These are phyloP conservation scores for Annona cherimola DNA, from an alignment of 164 flowering plant species.

Conservation along the genomic window DNA sequence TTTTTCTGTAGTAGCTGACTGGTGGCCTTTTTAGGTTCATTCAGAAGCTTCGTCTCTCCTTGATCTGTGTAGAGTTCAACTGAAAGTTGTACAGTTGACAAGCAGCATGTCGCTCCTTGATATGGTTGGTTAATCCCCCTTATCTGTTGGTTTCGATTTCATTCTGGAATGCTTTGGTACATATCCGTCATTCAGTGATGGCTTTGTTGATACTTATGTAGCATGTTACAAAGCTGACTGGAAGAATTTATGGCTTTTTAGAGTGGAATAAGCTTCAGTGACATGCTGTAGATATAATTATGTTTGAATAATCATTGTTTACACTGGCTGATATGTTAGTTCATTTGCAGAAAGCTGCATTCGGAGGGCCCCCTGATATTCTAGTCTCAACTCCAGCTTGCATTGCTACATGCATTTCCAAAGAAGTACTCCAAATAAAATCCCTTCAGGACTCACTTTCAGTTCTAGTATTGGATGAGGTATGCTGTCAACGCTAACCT, in stretches of 20 bases:
- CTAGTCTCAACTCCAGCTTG: slow-evolving; percentile 84
- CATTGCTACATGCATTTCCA: slow-evolving; percentile 60
- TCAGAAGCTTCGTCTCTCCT: slow-evolving; percentile 52
- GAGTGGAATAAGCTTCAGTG: background rate
- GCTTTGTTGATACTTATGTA: background rate
- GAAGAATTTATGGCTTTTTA: background rate
- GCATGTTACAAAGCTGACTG: background rate
- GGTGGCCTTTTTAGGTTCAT: slow-evolving; percentile 47
- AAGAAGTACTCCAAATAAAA: slow-evolving; percentile 44
- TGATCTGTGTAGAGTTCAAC: slow-evolving; percentile 74
- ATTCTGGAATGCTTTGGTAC: background rate
- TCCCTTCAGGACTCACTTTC: slow-evolving; percentile 63
- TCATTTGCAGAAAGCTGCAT: slow-evolving; percentile 48
- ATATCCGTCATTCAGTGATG: background rate
- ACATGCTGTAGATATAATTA: background rate
- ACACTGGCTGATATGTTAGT: slow-evolving; percentile 8
- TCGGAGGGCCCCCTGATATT: slow-evolving; percentile 82
- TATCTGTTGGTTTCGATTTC: background rate
- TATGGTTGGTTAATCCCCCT: slow-evolving; percentile 50
- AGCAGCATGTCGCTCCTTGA: slow-evolving; percentile 54
- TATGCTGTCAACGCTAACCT: slow-evolving; percentile 10
- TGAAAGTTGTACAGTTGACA: slow-evolving; percentile 67
- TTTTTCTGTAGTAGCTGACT: slow-evolving; percentile 1
- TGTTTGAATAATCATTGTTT: background rate
- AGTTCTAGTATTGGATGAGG: slow-evolving; percentile 90